These are phyloP conservation scores for Phytopythium ostracodes DNA, from an alignment of 352 stramenopile species.

Conservation along the genomic window DNA sequence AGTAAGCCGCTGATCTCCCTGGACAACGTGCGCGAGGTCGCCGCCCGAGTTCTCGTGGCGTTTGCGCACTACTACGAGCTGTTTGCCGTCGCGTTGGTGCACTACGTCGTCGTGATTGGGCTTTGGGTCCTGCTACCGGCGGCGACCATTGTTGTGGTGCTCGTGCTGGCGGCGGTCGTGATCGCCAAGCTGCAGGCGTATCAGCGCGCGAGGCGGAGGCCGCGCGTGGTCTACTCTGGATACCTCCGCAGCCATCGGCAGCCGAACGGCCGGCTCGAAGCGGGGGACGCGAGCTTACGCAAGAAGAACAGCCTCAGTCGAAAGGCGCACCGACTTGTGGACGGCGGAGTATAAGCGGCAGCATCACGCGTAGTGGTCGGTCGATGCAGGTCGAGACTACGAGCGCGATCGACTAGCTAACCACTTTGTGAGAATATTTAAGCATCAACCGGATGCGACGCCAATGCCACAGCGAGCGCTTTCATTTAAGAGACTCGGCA, in stretches of 20 bases:
- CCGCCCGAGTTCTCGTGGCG: neutral
- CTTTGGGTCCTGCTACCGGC: neutral
- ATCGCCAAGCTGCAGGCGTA: neutral
- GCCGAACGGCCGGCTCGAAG: neutral
- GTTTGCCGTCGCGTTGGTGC: neutral
- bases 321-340: neutral
- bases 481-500: too few species aligned
- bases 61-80: neutral
- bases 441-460: neutral
- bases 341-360: neutral
- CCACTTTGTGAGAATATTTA: neutral
- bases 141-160: neutral
- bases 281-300: neutral
- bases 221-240: constrained; percentile 8
- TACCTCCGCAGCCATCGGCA: constrained; percentile 4
- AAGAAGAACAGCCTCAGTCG: neutral
- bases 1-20: neutral
- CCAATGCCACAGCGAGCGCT: too few species aligned
- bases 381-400: too few species aligned
- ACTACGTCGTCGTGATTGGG: neutral
- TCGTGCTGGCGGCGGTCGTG: neutral
- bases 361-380: too few species aligned
- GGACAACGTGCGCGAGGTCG: neutral
- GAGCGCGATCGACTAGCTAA: too few species aligned
- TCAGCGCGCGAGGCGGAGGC: constrained; percentile 8